Base-by-base conservation (phyloP, 2,329 filamentous ascomycete genomes). In the Drechslera avenae region DNA sequence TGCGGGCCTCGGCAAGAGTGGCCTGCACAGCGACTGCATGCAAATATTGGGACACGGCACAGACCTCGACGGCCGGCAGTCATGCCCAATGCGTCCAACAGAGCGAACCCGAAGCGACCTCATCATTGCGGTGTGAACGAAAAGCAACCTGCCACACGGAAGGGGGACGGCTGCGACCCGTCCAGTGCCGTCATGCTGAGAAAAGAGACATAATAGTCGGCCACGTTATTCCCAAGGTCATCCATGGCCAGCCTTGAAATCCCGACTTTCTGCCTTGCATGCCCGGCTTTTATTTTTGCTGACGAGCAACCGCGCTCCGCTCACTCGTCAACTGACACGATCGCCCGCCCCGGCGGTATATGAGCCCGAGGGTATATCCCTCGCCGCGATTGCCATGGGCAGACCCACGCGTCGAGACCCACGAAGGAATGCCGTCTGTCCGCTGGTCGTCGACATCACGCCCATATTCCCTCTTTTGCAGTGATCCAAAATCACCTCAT, bases 11-110 rank as follows among this genome's bases (percentile, higher is more conserved):
- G 62, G 62, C 50, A 60, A 42, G 49, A 55, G 57, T 54, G 54
- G 59, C 56, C 50, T 47, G 59, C 57, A 57, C 61, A 56, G 58
- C 55, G 52, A 54, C 60, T 66, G 66, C 64, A 66, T 53, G 64
- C 59, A 60, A 66, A 67, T 70, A 70, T 70, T 70, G 66, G 26
- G 59, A 59, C 50, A 64, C 66, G 67, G 66, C 67, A 68, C 65
- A 67, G 59, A 56, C 57, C 44, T 57, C 62, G 39, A 48, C 46
- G 57, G 60, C 49, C 64, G 67, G 67, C 63, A 69, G 53, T 56
- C 50, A 59, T 56, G 53, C 63, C 57, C 60, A 63, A 66, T 56
- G 57, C 61, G 60, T 50, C 39, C 41, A 53, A 53, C 39, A 59
- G 45, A 50, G 60, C 58, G 55, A 66, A 55, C 41, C 55, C 63